Conservation (phyloP, 2,329 filamentous ascomycete species). For the Mycosphaerella sp. region DNA sequence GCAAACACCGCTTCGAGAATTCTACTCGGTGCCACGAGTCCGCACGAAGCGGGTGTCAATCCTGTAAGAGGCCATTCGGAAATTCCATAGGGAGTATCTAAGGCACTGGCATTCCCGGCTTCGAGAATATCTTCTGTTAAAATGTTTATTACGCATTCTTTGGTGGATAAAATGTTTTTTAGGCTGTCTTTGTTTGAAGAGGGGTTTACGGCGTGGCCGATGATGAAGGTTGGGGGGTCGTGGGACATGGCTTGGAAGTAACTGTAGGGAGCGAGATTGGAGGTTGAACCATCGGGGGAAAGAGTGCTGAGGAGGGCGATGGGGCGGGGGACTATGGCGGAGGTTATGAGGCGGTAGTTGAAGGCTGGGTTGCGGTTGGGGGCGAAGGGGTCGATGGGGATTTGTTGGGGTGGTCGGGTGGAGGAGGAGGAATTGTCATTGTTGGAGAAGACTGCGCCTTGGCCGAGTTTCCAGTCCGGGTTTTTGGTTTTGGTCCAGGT, state of each 20-base stretch:
- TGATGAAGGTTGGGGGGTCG: slow-evolving; percentile 20
- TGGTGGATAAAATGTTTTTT: slow-evolving; percentile 22
- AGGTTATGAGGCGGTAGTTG: slow-evolving; percentile 90
- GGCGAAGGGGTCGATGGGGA: slow-evolving; percentile 71
- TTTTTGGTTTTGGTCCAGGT: slow-evolving; percentile 54
- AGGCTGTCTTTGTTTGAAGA: slow-evolving; percentile 21
- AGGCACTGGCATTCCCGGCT: slow-evolving; percentile 54
- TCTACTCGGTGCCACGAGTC: slow-evolving; percentile 59
- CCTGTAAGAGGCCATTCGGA: slow-evolving; percentile 73
- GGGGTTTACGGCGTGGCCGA: slow-evolving; percentile 16
- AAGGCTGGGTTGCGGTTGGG: slow-evolving; percentile 56
- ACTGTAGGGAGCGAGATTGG: slow-evolving; percentile 28
- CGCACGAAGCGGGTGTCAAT: slow-evolving; percentile 58
- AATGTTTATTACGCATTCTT: slow-evolving; percentile 24
- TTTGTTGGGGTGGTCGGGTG: slow-evolving; percentile 49
- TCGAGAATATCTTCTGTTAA: slow-evolving; percentile 22
- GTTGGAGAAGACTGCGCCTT: slow-evolving; percentile 41
- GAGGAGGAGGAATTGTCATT: slow-evolving; percentile 29
- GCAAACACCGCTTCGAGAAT: slow-evolving; percentile 73
- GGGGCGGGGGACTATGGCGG: slow-evolving; percentile 38
- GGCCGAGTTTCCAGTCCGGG: slow-evolving; percentile 58
- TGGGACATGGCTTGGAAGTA: slow-evolving; percentile 29
- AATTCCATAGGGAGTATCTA: slow-evolving; percentile 65
- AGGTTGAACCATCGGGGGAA: slow-evolving; percentile 17
- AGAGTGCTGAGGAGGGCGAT: slow-evolving; percentile 17